These are phyloP conservation scores for Rhizopogon parksii DNA, from an alignment of 1,284 basidiomycete species.

Conservation along the genomic window DNA sequence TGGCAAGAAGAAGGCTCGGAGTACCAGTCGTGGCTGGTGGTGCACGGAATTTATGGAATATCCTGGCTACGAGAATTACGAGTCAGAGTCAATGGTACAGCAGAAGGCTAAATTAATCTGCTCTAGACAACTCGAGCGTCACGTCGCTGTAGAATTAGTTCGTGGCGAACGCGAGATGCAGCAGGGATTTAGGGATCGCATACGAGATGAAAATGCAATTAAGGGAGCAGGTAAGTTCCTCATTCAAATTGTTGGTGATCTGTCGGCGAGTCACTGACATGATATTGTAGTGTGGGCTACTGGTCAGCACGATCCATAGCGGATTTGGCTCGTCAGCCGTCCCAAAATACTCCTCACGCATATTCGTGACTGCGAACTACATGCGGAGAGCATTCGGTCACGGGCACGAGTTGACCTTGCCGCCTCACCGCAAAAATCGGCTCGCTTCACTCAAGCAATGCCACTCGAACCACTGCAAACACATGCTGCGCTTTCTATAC, in stretches of 20 bases:
- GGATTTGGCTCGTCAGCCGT: background rate
- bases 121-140: background rate
- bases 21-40: background rate
- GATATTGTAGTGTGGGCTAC: background rate
- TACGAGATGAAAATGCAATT: background rate
- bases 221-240: background rate
- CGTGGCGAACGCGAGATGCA: no score
- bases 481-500: no score
- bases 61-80: background rate
- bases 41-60: background rate
- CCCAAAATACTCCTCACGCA: background rate
- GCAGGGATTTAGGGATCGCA: background rate
- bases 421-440: no score
- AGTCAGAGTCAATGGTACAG: background rate
- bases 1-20: background rate
- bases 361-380: background rate
- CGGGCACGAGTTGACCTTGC: background rate
- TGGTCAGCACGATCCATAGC: background rate
- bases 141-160: no score
- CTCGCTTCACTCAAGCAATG: no score
- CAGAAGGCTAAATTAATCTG: no score
- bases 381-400: background rate
- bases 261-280: background rate
- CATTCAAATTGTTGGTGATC: background rate
- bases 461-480: no score